Conservation (phyloP, 2,329 filamentous ascomycete species). For the Nannizziopsis barbatae region DNA sequence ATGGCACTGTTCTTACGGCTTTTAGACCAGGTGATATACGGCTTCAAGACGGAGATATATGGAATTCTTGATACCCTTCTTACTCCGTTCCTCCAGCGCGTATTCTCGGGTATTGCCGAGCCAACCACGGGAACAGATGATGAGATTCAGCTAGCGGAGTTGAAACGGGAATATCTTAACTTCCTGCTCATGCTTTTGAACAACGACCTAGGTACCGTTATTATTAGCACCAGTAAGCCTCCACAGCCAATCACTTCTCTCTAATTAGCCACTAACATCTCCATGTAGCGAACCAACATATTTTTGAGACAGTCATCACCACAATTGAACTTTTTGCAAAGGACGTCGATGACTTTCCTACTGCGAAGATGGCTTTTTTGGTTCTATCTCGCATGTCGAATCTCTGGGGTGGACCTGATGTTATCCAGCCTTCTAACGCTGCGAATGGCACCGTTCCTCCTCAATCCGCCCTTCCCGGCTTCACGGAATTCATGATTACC, state of each 20-base stretch:
- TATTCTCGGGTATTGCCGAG: conserved; percentile 75
- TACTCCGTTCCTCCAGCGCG: conserved; percentile 76
- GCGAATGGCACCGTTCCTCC: conserved; percentile 31
- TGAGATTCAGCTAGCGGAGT: conserved; percentile 83
- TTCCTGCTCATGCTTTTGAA: conserved; percentile 84
- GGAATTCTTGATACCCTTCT: conserved; percentile 79
- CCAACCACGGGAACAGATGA: conserved; percentile 86
- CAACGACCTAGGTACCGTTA: conserved; percentile 76
- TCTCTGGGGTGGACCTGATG: conserved; percentile 82
- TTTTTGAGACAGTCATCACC: conserved; percentile 76
- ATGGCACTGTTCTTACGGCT: conserved; percentile 93
- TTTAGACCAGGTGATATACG: conserved; percentile 85
- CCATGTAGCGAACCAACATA: conserved; percentile 60
- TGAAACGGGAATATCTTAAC: conserved; percentile 87
- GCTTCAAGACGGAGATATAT: conserved; percentile 89
- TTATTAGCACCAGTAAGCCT: conserved; percentile 61
- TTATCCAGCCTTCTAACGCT: conserved; percentile 35
- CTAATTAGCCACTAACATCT: conserved; percentile 2
- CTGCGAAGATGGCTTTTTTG: conserved; percentile 65
- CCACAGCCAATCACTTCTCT: not conserved
- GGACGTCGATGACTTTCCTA: conserved; percentile 57
- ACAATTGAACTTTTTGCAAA: conserved; percentile 77
- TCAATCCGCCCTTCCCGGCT: conserved; percentile 58
- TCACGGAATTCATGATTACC: conserved; percentile 80
- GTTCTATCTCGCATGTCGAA: conserved; percentile 72